Evolutionary conservation across 75 land plant species (phyloP).

Genomic region (Azolla pinnata): DNA sequence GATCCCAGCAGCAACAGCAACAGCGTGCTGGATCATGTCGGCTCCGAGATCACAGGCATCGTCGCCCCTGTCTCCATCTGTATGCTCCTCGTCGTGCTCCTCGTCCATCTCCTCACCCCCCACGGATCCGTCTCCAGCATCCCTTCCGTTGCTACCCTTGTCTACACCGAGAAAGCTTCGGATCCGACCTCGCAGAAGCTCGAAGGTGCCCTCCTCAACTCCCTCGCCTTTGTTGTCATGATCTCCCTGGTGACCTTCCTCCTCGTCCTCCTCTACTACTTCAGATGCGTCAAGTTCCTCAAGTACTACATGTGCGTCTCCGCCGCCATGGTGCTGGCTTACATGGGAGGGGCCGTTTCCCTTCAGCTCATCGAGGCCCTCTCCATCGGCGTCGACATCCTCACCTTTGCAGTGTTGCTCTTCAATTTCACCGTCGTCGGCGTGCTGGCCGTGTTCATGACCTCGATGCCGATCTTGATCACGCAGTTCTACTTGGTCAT

Average conservation of each 20-base stretch:
- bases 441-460: conserved; percentile 30
- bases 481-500: conserved; percentile 55
- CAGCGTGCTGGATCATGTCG: conserved; percentile 45
- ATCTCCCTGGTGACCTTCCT: conserved; percentile 57
- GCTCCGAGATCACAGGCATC: conserved; percentile 54
- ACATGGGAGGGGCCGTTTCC: conserved; percentile 53
- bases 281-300: conserved; percentile 57
- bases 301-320: conserved; percentile 57
- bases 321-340: conserved; percentile 38
- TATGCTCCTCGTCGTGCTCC: conserved; percentile 64
- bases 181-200: conserved; percentile 55
- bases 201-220: conserved; percentile 65
- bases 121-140: conserved; percentile 9
- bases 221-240: conserved; percentile 51
- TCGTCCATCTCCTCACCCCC: conserved; percentile 45
- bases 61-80: conserved; percentile 74
- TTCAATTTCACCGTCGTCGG: conserved; percentile 64
- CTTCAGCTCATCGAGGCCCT: conserved; percentile 37
- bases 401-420: conserved; percentile 34
- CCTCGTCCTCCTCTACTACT: conserved; percentile 61
- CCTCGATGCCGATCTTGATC: conserved; percentile 45
- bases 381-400: conserved; percentile 39
- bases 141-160: conserved; percentile 51
- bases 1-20: no score
- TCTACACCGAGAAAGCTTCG: conserved; percentile 53